These are phyloP conservation scores for Helichrysum umbraculigerum DNA, from an alignment of 129 eudicot genomes.

Conservation along the genomic window DNA sequence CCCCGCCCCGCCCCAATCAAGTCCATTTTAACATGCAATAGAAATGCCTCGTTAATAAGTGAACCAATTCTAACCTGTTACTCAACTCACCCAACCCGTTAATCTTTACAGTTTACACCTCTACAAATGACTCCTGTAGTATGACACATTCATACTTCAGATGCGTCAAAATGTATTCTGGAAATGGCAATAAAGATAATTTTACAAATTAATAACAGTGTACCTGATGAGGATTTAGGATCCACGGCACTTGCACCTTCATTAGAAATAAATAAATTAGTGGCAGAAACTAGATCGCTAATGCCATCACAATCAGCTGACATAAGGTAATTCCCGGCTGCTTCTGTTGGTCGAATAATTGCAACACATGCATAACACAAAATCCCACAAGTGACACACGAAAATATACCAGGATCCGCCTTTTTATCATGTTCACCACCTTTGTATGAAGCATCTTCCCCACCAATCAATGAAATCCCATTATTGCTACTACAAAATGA, in stretches of 20 bases:
- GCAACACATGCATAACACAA: conserved; percentile 89
- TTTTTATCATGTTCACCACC: conserved; percentile 44
- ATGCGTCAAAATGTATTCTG: no score
- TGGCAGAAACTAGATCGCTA: conserved; percentile 44
- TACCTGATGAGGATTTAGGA: conserved; percentile 53
- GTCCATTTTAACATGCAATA: no score
- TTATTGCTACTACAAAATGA: conserved; percentile 36
- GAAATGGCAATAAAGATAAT: neutral
- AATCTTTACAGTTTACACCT: no score
- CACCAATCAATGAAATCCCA: conserved; percentile 28
- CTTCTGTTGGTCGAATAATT: conserved; percentile 76
- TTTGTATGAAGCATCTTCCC: conserved; percentile 33
- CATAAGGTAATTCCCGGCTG: conserved; percentile 67
- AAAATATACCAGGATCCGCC: conserved; percentile 66
- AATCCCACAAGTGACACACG: conserved; percentile 96
- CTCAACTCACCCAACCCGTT: neutral
- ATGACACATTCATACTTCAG: no score
- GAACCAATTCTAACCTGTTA: neutral
- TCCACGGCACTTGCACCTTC: conserved; percentile 36
- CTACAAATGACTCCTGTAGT: no score
- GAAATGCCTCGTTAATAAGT: neutral
- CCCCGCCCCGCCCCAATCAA: no score
- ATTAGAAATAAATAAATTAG: conserved; percentile 33
- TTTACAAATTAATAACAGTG: neutral
- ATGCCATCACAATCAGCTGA: conserved; percentile 62